Conservation (phyloP, 1,284 basidiomycete genomes). For the Phellinidium pouzarii region DNA sequence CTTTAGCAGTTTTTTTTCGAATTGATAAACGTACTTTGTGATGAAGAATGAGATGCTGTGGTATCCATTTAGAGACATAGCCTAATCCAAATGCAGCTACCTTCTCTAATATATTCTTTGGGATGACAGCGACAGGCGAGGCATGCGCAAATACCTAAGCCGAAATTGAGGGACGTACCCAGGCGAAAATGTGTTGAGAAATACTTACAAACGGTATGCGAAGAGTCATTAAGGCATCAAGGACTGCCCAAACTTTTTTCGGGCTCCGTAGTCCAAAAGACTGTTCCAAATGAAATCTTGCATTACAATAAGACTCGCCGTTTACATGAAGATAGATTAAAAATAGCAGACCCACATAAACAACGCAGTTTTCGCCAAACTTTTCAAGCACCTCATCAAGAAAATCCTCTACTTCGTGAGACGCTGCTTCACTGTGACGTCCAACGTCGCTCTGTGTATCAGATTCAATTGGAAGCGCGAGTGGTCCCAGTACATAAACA, state of each 20-base stretch:
- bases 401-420: background rate
- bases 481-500: constrained; percentile 6
- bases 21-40: constrained; percentile 2
- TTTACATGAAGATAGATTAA: background rate
- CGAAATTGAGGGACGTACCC: background rate
- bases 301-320: background rate
- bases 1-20: background rate
- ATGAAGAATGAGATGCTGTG: constrained; percentile 16
- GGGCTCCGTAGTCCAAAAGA: constrained; percentile 14
- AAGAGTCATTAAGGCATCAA: constrained; percentile 10
- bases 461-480: background rate
- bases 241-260: constrained; percentile 14
- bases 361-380: constrained; percentile 9
- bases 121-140: constrained; percentile 8
- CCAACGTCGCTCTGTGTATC: background rate
- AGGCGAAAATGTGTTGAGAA: background rate
- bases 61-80: constrained; percentile 17
- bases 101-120: constrained; percentile 2
- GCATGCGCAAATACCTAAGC: constrained; percentile 13
- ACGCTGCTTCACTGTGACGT: background rate
- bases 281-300: constrained; percentile 18
- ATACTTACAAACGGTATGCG: constrained; percentile 13
- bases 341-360: constrained; percentile 12
- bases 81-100: constrained; percentile 10
- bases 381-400: constrained; percentile 5